Percentiles rank a stretch among this genome's conserved stretches.
phyloP scores from a whole-genome alignment of 306 rosid species.

The Begonia loranthoides region DNA sequence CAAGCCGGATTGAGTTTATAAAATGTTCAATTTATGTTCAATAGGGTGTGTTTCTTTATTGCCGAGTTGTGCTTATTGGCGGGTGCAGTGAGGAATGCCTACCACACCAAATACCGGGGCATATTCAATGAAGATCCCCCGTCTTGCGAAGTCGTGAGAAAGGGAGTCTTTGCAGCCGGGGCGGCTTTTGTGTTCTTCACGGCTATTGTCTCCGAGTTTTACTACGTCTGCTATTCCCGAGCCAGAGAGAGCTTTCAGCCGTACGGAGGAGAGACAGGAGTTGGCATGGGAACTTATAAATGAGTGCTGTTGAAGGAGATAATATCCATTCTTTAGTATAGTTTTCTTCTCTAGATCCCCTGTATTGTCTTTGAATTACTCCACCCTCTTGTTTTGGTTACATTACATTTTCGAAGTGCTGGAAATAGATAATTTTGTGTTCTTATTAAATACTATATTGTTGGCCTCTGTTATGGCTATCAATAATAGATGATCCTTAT shows the following conservation, averaged over 20 bases:
- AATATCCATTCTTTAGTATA: background rate
- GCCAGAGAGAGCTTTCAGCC: conserved; percentile 74
- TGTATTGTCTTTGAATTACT: conserved; percentile 10
- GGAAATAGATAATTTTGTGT: conserved; percentile 2
- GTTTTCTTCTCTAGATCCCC: conserved; percentile 11
- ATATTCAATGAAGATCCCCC: conserved; percentile 19
- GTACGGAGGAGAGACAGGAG: conserved; percentile 52
- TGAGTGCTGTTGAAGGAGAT: conserved; percentile 21
- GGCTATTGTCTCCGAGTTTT: conserved; percentile 53
- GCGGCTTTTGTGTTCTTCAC: conserved; percentile 74
- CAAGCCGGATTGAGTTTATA: too few relatives aligned
- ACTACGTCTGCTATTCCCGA: conserved; percentile 68
- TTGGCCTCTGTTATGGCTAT: too few relatives aligned
- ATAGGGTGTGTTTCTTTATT: conserved; percentile 78
- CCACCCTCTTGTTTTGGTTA: conserved; percentile 11
- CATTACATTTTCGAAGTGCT: conserved; percentile 17
- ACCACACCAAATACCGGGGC: conserved; percentile 76
- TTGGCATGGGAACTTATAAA: conserved; percentile 83
- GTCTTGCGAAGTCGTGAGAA: conserved; percentile 65
- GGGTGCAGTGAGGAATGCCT: conserved; percentile 82
- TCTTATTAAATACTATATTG: too few relatives aligned
- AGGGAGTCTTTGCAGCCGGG: conserved; percentile 86
- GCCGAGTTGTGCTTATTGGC: conserved; percentile 88
- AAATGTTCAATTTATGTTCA: too few relatives aligned
- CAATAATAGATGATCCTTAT: too few relatives aligned